Base-by-base conservation (phyloP, 495 filamentous ascomycete species). In the Jackrogersella minutella region DNA sequence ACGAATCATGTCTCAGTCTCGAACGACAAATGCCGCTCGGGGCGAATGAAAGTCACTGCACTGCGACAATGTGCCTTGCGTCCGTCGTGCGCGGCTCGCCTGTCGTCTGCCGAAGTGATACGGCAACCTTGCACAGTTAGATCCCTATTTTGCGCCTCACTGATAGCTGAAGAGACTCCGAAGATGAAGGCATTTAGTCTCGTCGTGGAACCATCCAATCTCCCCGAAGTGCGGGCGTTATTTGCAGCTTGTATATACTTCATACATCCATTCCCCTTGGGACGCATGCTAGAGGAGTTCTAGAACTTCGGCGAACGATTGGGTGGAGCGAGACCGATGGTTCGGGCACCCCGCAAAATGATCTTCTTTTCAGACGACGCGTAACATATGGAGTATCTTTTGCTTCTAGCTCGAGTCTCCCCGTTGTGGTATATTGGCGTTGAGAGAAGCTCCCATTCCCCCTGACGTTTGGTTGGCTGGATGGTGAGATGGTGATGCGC, bases 1-100 rank as follows among this genome's bases (percentile, higher is more conserved):
- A 43, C 68, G 68, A 67, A 70, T 70, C 68, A 70, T 70, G 68
- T 70, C 58, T 66, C 68, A 65, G 36, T 65, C 26, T 65, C 66
- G 66, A 69, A 69, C 66, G 61, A 69, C 57, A 53, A 69, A 22
- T 69, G 66, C 61, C 61, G 61, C 33, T 69, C 61, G 57, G 61
- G 44, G 51, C 61, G 61, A 69, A 65, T 61, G 26, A 62, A 58
- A 62, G 58, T 58, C 61, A 54, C 66, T 65, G 61, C 56, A 65
- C 44, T 54, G 66, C 65, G 56, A 69, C 66, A 65, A 58, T 64
- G 66, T 69, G 66, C 66, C 66, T n/a, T 69, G 66, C 66, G 66
- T 69, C 61, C 66, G 60, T 64, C 56, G 60, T 60, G 60, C 60
- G 60, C 66, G 66, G 56, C 66, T 69, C 60, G 61, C 66, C 66